These are phyloP conservation scores for Sambucus nigra DNA, from an alignment of 129 eudicot genomes.

Conservation along the genomic window DNA sequence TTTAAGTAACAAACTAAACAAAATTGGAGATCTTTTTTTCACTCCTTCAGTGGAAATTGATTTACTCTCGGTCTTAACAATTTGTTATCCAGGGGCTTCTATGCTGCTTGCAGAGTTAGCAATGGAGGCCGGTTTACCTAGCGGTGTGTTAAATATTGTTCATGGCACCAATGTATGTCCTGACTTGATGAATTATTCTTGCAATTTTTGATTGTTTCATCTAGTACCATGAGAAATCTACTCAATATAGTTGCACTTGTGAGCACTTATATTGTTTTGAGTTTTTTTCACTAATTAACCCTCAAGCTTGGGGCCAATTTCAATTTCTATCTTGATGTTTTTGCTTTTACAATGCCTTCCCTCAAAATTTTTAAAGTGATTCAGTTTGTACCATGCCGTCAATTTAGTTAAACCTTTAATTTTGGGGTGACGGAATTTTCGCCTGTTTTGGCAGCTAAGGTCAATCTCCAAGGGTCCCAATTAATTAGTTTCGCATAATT, in stretches of 20 bases:
- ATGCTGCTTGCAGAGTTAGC: conserved; percentile 93
- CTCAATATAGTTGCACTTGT: neutral
- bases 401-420: too few species aligned
- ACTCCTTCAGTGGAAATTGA: neutral
- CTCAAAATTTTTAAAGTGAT: too few species aligned
- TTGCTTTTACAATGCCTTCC: too few species aligned
- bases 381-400: too few species aligned
- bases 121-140: conserved; percentile 97
- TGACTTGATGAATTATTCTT: conserved; percentile 7
- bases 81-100: conserved; percentile 61
- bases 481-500: too few species aligned
- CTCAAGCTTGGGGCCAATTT: too few species aligned
- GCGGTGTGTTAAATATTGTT: conserved; percentile 84
- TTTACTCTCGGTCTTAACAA: neutral
- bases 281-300: too few species aligned
- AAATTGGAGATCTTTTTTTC: neutral
- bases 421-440: too few species aligned
- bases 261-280: too few species aligned
- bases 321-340: too few species aligned
- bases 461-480: too few species aligned
- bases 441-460: too few species aligned
- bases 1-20: conserved; percentile 10
- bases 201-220: neutral
- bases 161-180: conserved; percentile 84
- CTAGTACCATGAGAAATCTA: neutral